Evolutionary conservation across 352 stramenopile species (phyloP), one percentile per base, ranked within the genome.

Genomic region (Pythium rishiriense): DNA sequence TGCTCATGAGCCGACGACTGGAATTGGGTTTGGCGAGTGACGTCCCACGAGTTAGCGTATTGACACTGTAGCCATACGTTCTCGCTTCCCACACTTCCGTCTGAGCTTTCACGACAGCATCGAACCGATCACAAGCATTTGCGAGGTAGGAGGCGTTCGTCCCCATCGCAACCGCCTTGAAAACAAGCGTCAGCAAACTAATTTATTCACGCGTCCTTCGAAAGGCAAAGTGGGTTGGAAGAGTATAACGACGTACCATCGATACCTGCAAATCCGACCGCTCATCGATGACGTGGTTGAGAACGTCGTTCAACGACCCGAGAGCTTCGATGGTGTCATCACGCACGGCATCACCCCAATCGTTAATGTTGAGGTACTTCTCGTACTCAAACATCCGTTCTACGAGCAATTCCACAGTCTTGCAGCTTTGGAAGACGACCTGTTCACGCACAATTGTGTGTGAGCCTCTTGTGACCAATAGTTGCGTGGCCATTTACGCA

Each of bases 321-420:
- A 93, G 72, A 2, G 79, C 81, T 70, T 93, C 82, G 42, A 91
- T 91, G 19, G 80, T 88, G 49, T 93, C 85, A 58, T 87, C 79
- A 29, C 82, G 78, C 45, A 93, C 85, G 43, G 75, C 78, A 25
- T 91, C 83, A 7, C 81, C 82, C 85, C 85, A 93, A 50, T 88
- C 81, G 56, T 87, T 81, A 42, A 93, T 93, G 62, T 90, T 90
- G 10, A 93, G 64, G 57, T 84, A 85, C 17, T 68, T 66, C 54
- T 91, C 85, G 42, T 91, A 93, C 58, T 91, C 82, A 41, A 88
- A 91, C 82, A 93, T 90, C 69, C 80, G 88, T n/a, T 81, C 64
- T 4, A 91, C 73, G 12, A 93, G 64, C 14, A 62, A 58, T 43
- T 90, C 78, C 25, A 93, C 72, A n/a, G 65, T 73, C n/a, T 64